Evolutionary conservation across 495 filamentous ascomycete genomes (phyloP).

Genomic region (Pseudoneurospora amorphoporcata): DNA sequence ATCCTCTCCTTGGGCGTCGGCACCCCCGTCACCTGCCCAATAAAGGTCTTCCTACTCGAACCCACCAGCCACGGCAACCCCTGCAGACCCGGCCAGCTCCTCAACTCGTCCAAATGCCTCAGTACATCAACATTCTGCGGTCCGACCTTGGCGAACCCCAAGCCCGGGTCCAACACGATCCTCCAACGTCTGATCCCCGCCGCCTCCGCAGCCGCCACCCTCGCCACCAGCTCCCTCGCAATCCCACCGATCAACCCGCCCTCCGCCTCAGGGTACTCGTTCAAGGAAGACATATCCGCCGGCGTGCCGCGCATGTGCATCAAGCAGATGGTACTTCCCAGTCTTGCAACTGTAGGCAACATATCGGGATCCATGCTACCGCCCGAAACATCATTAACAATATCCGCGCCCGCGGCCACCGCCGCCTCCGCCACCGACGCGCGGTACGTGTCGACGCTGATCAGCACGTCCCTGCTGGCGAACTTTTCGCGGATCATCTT

Average conservation of each 20-base stretch:
- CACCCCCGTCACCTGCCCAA: constrained; percentile 74
- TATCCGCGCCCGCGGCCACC: constrained; percentile 73
- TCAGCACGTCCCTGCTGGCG: constrained; percentile 47
- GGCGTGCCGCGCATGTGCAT: constrained; percentile 96
- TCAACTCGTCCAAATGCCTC: constrained; percentile 51
- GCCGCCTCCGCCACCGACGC: constrained; percentile 74
- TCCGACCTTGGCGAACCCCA: constrained; percentile 83
- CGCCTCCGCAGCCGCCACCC: constrained; percentile 66
- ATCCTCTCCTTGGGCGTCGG: constrained; percentile 44
- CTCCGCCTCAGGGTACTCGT: constrained; percentile 50
- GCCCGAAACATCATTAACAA: constrained; percentile 91
- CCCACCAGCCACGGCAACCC: constrained; percentile 85
- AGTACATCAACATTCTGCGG: constrained; percentile 75
- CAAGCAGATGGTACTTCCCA: constrained; percentile 74
- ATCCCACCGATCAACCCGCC: constrained; percentile 62
- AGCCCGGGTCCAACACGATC: constrained; percentile 86
- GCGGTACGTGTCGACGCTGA: constrained; percentile 89
- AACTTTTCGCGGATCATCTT: constrained; percentile 58
- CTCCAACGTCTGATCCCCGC: constrained; percentile 86
- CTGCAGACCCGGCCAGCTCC: constrained; percentile 50
- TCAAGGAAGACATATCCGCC: constrained; percentile 63
- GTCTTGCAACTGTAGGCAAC: constrained; percentile 66
- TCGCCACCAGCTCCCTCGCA: constrained; percentile 53
- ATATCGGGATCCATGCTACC: constrained; percentile 71
- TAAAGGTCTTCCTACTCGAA: constrained; percentile 80